phyloP scores from a whole-genome alignment of 768 basidiomycete genomes.

The Lactarius indigo region DNA sequence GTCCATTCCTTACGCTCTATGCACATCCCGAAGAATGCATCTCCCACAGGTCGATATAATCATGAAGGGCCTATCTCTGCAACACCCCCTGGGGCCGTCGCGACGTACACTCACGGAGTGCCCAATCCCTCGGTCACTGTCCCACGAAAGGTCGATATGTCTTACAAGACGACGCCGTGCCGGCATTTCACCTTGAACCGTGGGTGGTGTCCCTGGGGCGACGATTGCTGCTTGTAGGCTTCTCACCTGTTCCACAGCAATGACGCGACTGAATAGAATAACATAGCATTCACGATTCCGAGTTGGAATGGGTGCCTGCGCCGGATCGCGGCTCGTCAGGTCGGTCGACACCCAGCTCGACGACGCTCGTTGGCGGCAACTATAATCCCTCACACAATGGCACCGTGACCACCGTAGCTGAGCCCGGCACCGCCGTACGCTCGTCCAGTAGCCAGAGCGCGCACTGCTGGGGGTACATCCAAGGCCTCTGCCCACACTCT shows the following conservation, averaged over 20 bases:
- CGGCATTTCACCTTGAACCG: constrained; percentile 12
- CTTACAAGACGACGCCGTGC: constrained; percentile 19
- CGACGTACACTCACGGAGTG: not conserved
- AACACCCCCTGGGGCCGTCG: not conserved
- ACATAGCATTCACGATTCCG: constrained; percentile 15
- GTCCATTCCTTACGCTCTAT: not conserved
- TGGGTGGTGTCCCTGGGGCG: constrained; percentile 21
- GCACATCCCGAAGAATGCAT: not conserved
- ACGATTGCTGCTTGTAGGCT: constrained; percentile 14
- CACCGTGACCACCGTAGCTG: not conserved
- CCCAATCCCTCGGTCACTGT: not conserved
- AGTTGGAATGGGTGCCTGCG: constrained; percentile 4
- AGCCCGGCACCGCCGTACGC: not conserved
- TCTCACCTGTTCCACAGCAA: no score
- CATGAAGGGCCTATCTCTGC: not conserved
- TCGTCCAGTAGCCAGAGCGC: constrained; percentile 9
- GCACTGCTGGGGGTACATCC: constrained; percentile 19
- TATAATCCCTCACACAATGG: not conserved
- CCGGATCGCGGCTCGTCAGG: constrained; percentile 10
- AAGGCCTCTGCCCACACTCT: constrained; percentile 11
- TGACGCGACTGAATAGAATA: not conserved
- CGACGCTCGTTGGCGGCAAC: not conserved
- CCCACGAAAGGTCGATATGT: constrained; percentile 8
- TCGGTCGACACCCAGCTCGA: constrained; percentile 15
- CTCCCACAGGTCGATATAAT: not conserved